phyloP scores from a whole-genome alignment of 2,329 filamentous ascomycete species.

The Sclerotinia borealis region DNA sequence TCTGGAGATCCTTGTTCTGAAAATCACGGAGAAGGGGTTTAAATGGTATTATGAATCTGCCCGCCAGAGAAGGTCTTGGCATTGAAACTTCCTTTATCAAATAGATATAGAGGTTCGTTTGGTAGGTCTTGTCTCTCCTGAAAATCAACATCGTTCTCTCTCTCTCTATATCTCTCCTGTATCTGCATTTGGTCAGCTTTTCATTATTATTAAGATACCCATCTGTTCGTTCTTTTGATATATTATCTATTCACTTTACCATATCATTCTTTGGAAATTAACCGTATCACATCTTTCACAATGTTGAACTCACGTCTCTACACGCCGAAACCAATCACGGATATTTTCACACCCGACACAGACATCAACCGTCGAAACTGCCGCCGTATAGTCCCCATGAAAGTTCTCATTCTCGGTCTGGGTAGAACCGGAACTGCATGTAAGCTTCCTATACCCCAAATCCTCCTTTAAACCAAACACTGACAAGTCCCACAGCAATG shows the following conservation, averaged over 20 bases:
- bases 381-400: conserved; percentile 63
- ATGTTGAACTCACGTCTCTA: conserved; percentile 21
- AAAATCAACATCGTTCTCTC: neutral
- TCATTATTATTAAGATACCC: neutral
- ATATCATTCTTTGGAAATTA: neutral
- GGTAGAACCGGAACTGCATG: conserved; percentile 67
- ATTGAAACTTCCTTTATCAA: neutral
- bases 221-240: neutral
- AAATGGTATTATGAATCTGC: conserved; percentile 1
- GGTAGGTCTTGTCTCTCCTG: neutral
- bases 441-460: conserved; percentile 34
- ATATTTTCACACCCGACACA: conserved; percentile 59
- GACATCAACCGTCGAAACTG: conserved; percentile 62
- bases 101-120: neutral
- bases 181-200: neutral
- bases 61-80: neutral
- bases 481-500: conserved; percentile 41
- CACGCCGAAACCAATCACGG: conserved; percentile 44
- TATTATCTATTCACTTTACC: neutral
- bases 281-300: neutral
- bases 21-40: neutral
- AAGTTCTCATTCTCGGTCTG: conserved; percentile 62
- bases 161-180: neutral
- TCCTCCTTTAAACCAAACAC: neutral
- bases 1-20: conserved; percentile 1